phyloP scores from a whole-genome alignment of 2,329 filamentous ascomycete genomes.

The Bipolaris gigantea region DNA sequence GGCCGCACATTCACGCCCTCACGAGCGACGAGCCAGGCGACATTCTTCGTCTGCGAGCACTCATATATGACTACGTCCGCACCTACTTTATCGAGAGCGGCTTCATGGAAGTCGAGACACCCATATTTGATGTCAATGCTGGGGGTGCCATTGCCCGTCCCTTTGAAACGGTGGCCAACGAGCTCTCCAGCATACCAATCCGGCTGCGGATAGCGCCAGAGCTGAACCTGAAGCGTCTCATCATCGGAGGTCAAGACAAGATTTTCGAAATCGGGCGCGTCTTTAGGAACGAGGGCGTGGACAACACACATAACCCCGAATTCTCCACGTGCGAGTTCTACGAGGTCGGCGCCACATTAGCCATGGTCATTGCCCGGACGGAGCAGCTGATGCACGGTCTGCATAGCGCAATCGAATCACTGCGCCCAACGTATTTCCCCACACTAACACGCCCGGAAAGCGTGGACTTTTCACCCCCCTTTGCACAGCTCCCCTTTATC shows the following conservation, averaged over 20 bases:
- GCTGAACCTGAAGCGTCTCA: constrained; percentile 88
- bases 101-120: constrained; percentile 89
- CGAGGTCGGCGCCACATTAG: constrained; percentile 76
- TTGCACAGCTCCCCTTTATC: constrained; percentile 76
- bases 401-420: constrained; percentile 45
- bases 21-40: constrained; percentile 70
- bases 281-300: constrained; percentile 84
- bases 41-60: constrained; percentile 71
- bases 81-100: constrained; percentile 69
- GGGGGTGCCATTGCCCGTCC: constrained; percentile 87
- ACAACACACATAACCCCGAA: constrained; percentile 85
- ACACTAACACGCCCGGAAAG: constrained; percentile 47
- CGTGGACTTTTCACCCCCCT: constrained; percentile 61
- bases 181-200: constrained; percentile 71
- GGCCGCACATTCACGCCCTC: constrained; percentile 84
- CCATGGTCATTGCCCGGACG: constrained; percentile 74
- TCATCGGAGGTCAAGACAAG: constrained; percentile 83
- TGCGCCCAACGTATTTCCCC: constrained; percentile 46
- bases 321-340: constrained; percentile 99
- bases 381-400: constrained; percentile 64
- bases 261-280: constrained; percentile 92
- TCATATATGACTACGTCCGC: constrained; percentile 73
- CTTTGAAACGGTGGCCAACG: constrained; percentile 78
- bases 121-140: constrained; percentile 78
- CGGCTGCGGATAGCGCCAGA: constrained; percentile 89